phyloP scores from a whole-genome alignment of 495 filamentous ascomycete genomes.

The Neurospora sp. region DNA sequence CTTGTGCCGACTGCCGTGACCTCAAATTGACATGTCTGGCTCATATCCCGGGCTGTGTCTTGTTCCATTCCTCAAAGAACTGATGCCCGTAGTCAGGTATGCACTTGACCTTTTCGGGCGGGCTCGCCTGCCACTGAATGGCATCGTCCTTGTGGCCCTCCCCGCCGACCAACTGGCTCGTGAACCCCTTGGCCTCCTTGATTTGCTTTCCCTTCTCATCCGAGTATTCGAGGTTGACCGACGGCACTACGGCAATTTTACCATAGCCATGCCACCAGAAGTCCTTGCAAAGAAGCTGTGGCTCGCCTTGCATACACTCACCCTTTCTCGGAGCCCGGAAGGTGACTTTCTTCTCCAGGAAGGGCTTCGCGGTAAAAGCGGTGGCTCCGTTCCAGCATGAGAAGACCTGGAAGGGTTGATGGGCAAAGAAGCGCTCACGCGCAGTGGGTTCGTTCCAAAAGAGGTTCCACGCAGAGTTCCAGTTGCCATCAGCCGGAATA shows the following conservation, averaged over 20 bases:
- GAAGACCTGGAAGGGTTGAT: conserved; percentile 42
- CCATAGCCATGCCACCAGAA: conserved; percentile 35
- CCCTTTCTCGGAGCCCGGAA: conserved; percentile 27
- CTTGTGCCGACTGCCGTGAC: neutral
- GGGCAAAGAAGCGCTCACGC: conserved; percentile 13
- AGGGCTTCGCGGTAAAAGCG: conserved; percentile 17
- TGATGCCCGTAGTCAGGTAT: conserved; percentile 13
- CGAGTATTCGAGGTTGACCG: conserved; percentile 38
- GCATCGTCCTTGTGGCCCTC: neutral
- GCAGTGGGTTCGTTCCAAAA: conserved; percentile 33
- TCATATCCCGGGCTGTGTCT: conserved; percentile 8
- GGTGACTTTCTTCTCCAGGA: conserved; percentile 20
- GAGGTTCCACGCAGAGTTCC: conserved; percentile 32
- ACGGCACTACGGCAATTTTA: conserved; percentile 40
- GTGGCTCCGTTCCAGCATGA: conserved; percentile 44
- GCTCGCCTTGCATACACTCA: conserved; percentile 40
- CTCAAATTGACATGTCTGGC: neutral
- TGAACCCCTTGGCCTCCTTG: conserved; percentile 35
- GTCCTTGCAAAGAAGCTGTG: conserved; percentile 40
- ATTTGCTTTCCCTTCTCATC: conserved; percentile 25
- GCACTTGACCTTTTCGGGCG: conserved; percentile 19
- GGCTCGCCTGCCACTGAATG: conserved; percentile 11
- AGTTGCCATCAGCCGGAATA: conserved; percentile 35
- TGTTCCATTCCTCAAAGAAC: conserved; percentile 19
- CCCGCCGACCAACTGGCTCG: conserved; percentile 16